phyloP scores from a whole-genome alignment of 306 rosid genomes.

The Cotoneaster glaucophyllus region DNA sequence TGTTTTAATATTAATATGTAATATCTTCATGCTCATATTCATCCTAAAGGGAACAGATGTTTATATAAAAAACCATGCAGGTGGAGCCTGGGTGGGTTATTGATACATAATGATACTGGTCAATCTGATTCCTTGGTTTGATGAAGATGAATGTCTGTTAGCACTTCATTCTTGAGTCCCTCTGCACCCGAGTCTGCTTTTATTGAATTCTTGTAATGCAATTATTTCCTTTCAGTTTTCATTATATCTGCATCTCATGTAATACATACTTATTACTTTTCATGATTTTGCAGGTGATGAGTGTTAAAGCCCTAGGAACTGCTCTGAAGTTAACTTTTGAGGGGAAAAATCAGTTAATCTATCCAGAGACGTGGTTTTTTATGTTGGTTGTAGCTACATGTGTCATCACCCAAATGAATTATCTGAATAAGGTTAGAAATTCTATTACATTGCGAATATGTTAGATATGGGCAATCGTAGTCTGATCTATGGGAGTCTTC shows the following conservation, averaged over 20 bases:
- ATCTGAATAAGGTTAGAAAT: conserved; percentile 72
- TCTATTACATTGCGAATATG: neutral
- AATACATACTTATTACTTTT: neutral
- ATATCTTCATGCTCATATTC: neutral
- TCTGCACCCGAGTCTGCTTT: neutral
- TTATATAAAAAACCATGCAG: neutral
- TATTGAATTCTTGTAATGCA: neutral
- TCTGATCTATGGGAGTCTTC: neutral
- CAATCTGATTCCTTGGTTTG: neutral
- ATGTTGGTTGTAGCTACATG: conserved; percentile 66
- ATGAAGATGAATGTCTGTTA: neutral
- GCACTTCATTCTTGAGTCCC: neutral
- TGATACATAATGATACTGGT: neutral
- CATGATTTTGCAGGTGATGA: conserved; percentile 65
- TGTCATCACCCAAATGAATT: conserved; percentile 74
- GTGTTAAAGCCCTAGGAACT: conserved; percentile 92
- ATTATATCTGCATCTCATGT: neutral
- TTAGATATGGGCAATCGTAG: neutral
- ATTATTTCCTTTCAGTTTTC: neutral
- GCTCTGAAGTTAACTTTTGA: conserved; percentile 79
- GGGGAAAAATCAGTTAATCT: conserved; percentile 73
- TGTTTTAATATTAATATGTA: neutral
- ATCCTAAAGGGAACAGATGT: neutral
- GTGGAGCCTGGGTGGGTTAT: neutral
- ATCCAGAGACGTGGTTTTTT: conserved; percentile 76